Evolutionary conservation across 2,329 filamentous ascomycete genomes (phyloP).

Genomic region (Aspergillus sp.): DNA sequence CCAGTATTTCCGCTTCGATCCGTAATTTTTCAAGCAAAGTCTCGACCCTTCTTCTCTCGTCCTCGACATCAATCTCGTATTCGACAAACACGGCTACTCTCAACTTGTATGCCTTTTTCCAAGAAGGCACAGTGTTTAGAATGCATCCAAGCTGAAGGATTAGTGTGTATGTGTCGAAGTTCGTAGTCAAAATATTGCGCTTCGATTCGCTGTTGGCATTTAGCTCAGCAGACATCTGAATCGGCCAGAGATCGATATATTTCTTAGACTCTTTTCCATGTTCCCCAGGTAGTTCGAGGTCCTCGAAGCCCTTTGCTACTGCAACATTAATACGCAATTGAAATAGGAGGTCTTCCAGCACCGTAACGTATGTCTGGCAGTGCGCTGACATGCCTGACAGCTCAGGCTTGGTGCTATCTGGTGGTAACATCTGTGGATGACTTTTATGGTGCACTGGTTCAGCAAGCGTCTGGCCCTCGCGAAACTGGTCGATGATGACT

Average conservation of each 20-base stretch:
- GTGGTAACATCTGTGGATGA: slow-evolving; percentile 12
- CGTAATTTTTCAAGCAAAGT: slow-evolving; percentile 76
- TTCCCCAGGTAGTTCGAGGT: slow-evolving; percentile 68
- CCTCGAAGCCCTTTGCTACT: slow-evolving; percentile 76
- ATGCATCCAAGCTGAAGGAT: slow-evolving; percentile 86
- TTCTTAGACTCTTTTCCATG: slow-evolving; percentile 64
- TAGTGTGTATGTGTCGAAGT: slow-evolving; percentile 88
- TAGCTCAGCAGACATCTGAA: slow-evolving; percentile 88
- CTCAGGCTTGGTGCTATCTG: slow-evolving; percentile 61
- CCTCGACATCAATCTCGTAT: slow-evolving; percentile 78
- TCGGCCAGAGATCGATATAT: slow-evolving; percentile 87
- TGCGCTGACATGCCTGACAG: slow-evolving; percentile 68
- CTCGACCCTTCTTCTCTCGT: slow-evolving; percentile 71
- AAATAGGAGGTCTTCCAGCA: slow-evolving; percentile 77
- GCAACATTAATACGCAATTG: slow-evolving; percentile 81
- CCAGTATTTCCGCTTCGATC: slow-evolving; percentile 75
- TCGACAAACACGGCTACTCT: slow-evolving; percentile 86
- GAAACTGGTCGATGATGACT: slow-evolving; percentile 74
- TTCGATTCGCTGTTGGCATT: slow-evolving; percentile 64
- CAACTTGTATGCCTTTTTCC: slow-evolving; percentile 71
- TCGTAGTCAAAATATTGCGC: slow-evolving; percentile 72
- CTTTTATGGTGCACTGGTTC: slow-evolving; percentile 52
- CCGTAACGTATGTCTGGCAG: slow-evolving; percentile 73
- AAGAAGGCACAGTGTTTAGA: slow-evolving; percentile 74
- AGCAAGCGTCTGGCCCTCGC: slow-evolving; percentile 58